Percentiles rank a stretch among this genome's conserved stretches.
phyloP scores from a whole-genome alignment of 2,329 filamentous ascomycete genomes.

The Phaeoacremonium minimum region DNA sequence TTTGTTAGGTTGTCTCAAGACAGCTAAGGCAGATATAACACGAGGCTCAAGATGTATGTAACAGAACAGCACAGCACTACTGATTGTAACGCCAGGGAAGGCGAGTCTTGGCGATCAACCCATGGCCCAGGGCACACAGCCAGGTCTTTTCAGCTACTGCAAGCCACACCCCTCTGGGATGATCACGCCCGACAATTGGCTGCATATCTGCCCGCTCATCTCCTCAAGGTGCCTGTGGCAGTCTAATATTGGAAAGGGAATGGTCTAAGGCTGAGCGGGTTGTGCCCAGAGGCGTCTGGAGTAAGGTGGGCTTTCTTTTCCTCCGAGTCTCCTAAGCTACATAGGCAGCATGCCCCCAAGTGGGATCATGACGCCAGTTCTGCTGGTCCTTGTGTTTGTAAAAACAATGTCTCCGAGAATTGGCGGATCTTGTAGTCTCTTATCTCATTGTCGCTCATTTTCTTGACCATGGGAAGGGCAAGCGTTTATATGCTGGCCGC shows the following conservation, averaged over 20 bases:
- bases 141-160: constrained; percentile 28
- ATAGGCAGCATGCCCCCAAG: constrained; percentile 16
- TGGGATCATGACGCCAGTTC: too few species aligned
- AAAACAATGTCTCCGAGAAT: too few species aligned
- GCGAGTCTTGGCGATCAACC: too few species aligned
- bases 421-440: too few species aligned
- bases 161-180: constrained; percentile 23
- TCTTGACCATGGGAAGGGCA: constrained; percentile 5
- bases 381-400: too few species aligned
- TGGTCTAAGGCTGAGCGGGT: not conserved
- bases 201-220: not conserved
- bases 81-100: too few species aligned
- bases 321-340: constrained; percentile 6
- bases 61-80: too few species aligned
- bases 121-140: too few species aligned
- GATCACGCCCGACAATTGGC: constrained; percentile 7
- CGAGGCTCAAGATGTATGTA: too few species aligned
- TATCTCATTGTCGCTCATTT: too few species aligned
- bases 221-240: not conserved
- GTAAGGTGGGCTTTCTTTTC: constrained; percentile 9
- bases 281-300: constrained; percentile 6
- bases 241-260: not conserved
- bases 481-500: constrained; percentile 14
- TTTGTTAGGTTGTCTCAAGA: too few species aligned
- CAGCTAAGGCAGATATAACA: too few species aligned